These are phyloP conservation scores for Cystobasidium tubakii DNA, from an alignment of 768 basidiomycete genomes.

Conservation along the genomic window DNA sequence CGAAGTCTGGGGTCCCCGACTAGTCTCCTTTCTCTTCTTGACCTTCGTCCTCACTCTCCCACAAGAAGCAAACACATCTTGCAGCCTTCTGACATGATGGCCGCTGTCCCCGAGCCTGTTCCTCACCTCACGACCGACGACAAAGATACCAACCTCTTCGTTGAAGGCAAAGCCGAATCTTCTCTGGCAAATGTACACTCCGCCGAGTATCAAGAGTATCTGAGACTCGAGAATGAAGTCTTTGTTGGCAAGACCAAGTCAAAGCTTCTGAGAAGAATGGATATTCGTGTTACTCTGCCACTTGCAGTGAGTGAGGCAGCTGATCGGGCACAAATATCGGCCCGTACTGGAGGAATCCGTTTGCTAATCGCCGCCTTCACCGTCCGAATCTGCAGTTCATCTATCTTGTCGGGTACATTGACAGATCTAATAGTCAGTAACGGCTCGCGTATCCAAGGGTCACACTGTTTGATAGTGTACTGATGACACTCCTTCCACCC, in stretches of 20 bases:
- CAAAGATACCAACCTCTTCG: constrained; percentile 1
- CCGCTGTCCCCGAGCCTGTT: constrained; percentile 12
- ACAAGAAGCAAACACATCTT: not conserved
- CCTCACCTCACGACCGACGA: not conserved
- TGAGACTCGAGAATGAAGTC: constrained; percentile 15
- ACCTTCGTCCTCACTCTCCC: not conserved
- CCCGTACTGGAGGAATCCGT: too few relatives aligned
- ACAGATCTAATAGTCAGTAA: not conserved
- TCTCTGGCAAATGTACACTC: not conserved
- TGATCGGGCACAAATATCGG: too few relatives aligned
- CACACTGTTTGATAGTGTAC: too few relatives aligned
- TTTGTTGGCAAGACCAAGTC: constrained; percentile 10
- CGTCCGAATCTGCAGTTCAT: too few relatives aligned
- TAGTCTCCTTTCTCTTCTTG: not conserved
- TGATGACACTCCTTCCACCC: too few relatives aligned
- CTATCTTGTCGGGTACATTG: constrained; percentile 8
- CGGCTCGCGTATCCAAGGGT: not conserved
- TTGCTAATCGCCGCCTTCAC: too few relatives aligned
- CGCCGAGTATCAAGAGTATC: constrained; percentile 2
- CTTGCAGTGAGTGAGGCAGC: not conserved
- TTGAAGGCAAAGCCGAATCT: not conserved
- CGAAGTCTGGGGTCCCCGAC: not conserved
- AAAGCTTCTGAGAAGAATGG: not conserved
- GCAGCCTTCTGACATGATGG: too few relatives aligned
- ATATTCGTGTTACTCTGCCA: not conserved